A percentile compares a stretch with the other conserved stretches of the same genome.
These are phyloP conservation scores for Clathrospora elynae DNA, from an alignment of 2,329 filamentous ascomycete species.

Conservation along the genomic window DNA sequence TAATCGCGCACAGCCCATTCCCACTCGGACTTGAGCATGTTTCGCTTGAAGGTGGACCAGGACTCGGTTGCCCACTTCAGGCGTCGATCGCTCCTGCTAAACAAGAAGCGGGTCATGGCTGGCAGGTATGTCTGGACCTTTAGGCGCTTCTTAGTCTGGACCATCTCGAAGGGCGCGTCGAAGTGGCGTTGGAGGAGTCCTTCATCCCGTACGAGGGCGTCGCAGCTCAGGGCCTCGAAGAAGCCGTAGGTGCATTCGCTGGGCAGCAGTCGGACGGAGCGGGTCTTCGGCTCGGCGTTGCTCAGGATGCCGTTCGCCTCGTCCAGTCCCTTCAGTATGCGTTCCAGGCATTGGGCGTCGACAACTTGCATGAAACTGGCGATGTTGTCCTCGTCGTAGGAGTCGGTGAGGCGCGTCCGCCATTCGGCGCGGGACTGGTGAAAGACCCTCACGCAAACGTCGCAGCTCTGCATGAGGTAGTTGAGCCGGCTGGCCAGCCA, in stretches of 20 bases:
- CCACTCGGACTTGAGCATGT: constrained; percentile 74
- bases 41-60: constrained; percentile 68
- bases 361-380: constrained; percentile 51
- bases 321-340: constrained; percentile 53
- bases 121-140: constrained; percentile 77
- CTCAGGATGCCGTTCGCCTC: constrained; percentile 49
- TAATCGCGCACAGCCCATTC: constrained; percentile 84
- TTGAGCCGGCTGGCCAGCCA: constrained; percentile 50
- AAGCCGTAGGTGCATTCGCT: constrained; percentile 74
- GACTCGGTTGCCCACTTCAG: constrained; percentile 70
- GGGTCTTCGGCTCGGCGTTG: constrained; percentile 55
- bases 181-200: constrained; percentile 65
- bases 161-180: constrained; percentile 79
- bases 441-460: constrained; percentile 57
- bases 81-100: constrained; percentile 69
- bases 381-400: constrained; percentile 54
- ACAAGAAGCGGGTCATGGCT: constrained; percentile 83
- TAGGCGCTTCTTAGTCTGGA: constrained; percentile 78
- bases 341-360: constrained; percentile 52
- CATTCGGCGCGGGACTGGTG: constrained; percentile 53
- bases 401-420: constrained; percentile 48
- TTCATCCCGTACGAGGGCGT: constrained; percentile 70
- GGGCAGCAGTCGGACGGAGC: constrained; percentile 58
- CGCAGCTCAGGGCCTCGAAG: constrained; percentile 86
- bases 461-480: constrained; percentile 53